Evolutionary conservation across 139 green algal species (phyloP).

Genomic region (Tetraselmis chui): DNA sequence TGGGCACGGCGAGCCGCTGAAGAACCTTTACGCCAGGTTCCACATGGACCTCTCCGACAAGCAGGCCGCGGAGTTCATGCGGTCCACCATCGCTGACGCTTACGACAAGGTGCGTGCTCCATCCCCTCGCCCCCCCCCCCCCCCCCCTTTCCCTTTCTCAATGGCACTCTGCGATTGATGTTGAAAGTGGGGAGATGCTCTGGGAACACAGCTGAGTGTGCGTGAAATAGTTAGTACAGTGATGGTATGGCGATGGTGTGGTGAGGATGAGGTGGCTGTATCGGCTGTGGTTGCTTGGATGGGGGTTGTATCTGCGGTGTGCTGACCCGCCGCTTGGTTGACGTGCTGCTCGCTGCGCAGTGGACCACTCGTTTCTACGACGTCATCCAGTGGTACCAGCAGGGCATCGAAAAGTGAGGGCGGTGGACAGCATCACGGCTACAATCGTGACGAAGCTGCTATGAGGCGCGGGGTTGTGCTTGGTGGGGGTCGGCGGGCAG

Average conservation of each 20-base stretch:
- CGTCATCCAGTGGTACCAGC: slow-evolving; percentile 76
- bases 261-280: no score
- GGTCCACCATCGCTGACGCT: slow-evolving; percentile 56
- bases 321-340: neutral
- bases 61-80: slow-evolving; percentile 62
- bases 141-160: no score
- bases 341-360: slow-evolving; percentile 21
- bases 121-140: neutral
- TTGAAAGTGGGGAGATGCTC: no score
- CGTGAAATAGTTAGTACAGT: no score
- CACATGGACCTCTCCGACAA: slow-evolving; percentile 61
- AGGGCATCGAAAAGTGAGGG: slow-evolving; percentile 31
- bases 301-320: no score
- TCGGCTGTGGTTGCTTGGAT: no score
- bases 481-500: no score
- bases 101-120: slow-evolving; percentile 71
- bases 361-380: slow-evolving; percentile 92
- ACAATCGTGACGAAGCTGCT: no score
- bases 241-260: no score
- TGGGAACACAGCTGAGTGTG: no score
- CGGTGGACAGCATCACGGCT: no score
- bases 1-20: slow-evolving; percentile 49
- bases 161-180: neutral
- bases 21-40: slow-evolving; percentile 56
- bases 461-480: no score